These are phyloP conservation scores for Neurospora intermedia DNA, from an alignment of 495 filamentous ascomycete species.

Conservation along the genomic window DNA sequence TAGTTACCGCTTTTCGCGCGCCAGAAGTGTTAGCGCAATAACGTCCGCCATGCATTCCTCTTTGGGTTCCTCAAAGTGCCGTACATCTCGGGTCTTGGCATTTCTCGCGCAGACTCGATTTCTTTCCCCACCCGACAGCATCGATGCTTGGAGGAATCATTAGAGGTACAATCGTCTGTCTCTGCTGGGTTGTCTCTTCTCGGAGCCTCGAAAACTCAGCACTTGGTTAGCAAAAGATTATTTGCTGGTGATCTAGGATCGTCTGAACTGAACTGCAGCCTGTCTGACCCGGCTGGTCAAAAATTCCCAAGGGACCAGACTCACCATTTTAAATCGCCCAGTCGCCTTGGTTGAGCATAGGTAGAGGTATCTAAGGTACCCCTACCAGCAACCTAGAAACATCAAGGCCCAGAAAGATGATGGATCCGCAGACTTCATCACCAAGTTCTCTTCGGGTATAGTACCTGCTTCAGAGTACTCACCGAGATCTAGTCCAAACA, in stretches of 20 bases:
- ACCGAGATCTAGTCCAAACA: background rate
- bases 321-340: too few species aligned
- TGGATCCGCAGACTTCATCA: too few species aligned
- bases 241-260: background rate
- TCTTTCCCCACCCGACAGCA: background rate
- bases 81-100: background rate
- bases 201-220: background rate
- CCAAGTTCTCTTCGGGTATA: background rate
- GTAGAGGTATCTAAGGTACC: too few species aligned
- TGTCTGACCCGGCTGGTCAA: background rate
- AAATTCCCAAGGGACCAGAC: background rate
- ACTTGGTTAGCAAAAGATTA: background rate
- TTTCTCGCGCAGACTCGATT: background rate
- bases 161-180: too few species aligned
- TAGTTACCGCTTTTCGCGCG: too few species aligned
- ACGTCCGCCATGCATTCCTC: background rate
- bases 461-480: background rate
- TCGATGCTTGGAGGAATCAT: background rate
- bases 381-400: too few species aligned
- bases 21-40: background rate
- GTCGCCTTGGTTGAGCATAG: too few species aligned
- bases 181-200: too few species aligned
- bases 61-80: background rate
- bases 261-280: background rate
- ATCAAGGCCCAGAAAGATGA: too few species aligned